A percentile compares a stretch with the other conserved stretches of the same genome.
Conservation (phyloP, 306 rosid species). For the Citrullus mucosospermus region DNA sequence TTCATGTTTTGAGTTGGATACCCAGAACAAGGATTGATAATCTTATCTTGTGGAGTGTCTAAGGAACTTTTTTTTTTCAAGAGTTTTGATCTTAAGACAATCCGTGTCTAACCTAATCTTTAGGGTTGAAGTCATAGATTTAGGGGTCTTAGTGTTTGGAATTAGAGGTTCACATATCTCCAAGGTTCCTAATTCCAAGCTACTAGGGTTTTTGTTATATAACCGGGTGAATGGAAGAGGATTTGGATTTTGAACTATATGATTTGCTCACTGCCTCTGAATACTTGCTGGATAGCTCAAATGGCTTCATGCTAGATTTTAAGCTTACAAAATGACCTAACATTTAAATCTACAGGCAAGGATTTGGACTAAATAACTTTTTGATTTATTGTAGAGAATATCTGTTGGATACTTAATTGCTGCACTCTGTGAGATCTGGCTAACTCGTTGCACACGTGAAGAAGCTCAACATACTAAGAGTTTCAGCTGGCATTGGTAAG, state of each 20-base stretch:
- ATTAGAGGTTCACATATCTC: too few species aligned
- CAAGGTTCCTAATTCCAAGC: too few species aligned
- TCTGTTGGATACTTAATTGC: constrained; percentile 66
- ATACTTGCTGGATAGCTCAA: background rate
- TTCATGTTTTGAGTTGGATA: too few species aligned
- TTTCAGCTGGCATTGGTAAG: constrained; percentile 55
- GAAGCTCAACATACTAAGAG: constrained; percentile 31
- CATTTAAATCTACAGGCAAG: background rate
- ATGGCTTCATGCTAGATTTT: background rate
- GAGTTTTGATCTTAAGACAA: too few species aligned
- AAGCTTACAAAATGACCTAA: background rate
- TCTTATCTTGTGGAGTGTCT: too few species aligned
- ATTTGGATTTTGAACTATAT: background rate
- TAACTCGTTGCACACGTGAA: constrained; percentile 28
- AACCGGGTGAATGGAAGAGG: background rate
- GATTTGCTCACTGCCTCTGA: background rate
- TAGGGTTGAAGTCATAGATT: too few species aligned
- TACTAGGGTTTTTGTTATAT: background rate
- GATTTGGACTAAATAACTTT: background rate
- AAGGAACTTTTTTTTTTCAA: too few species aligned
- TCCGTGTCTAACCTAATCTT: too few species aligned
- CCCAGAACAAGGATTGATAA: too few species aligned
- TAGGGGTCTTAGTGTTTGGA: too few species aligned
- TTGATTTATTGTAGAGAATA: constrained; percentile 53
- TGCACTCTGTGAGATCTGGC: constrained; percentile 81